Evolutionary conservation across 1,284 basidiomycete genomes (phyloP).

Genomic region (Sporisorium sorghi): DNA sequence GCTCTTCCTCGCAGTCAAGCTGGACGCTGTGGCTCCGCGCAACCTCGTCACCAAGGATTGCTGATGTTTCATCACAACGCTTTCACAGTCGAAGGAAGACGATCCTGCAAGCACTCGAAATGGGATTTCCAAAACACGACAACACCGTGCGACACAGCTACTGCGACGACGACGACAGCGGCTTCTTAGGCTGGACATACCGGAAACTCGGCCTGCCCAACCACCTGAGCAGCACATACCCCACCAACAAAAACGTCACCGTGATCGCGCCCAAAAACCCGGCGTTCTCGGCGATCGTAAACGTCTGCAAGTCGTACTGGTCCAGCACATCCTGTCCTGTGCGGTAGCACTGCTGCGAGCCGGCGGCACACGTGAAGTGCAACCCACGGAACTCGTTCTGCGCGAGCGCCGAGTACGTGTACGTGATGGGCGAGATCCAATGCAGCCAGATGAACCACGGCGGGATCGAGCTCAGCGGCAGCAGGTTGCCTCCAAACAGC

Average conservation of each 20-base stretch:
- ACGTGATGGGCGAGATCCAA: constrained; percentile 71
- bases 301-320: constrained; percentile 49
- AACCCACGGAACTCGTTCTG: constrained; percentile 74
- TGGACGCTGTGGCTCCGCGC: constrained; percentile 15
- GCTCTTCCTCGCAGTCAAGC: constrained; percentile 44
- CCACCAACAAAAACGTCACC: constrained; percentile 33
- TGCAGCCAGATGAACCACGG: constrained; percentile 75
- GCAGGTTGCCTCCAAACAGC: constrained; percentile 55
- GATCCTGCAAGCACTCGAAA: too few relatives aligned
- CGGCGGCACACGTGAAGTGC: constrained; percentile 70
- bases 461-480: constrained; percentile 48
- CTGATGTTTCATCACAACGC: not conserved
- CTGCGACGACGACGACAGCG: constrained; percentile 8
- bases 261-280: constrained; percentile 55
- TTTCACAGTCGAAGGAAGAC: too few relatives aligned
- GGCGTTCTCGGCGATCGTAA: constrained; percentile 53
- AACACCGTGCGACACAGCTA: not conserved
- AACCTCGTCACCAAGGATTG: constrained; percentile 3
- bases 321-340: constrained; percentile 50
- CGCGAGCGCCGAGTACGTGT: constrained; percentile 71
- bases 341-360: constrained; percentile 46
- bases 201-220: constrained; percentile 33
- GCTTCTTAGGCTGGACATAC: constrained; percentile 37
- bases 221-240: constrained; percentile 42
- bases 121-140: too few relatives aligned